Evolutionary conservation across 371 early-diverging fungal genomes (phyloP), one percentile per base, ranked within the genome.

Genomic region (Mucor irregularis): DNA sequence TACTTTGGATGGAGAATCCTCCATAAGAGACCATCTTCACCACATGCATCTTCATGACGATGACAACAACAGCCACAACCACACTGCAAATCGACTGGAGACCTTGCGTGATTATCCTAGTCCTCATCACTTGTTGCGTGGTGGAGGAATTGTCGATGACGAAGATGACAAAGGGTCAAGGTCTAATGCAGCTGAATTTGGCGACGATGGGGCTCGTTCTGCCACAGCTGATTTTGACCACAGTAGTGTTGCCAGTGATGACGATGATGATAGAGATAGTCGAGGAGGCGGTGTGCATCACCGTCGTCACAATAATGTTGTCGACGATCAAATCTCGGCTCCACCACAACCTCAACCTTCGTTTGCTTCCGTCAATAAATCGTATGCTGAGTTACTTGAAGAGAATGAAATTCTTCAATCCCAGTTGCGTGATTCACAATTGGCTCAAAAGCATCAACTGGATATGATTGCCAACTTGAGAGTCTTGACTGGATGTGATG

Each of bases 271-370:
- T 5, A 24, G 14, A n/a, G 53, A 42, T 42, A 14, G 14, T 38
- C 33, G 8, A 33, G n/a, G n/a, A n/a, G n/a, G n/a, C 33, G 33
- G 33, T 13, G 8, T 8, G 6, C 33, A 6, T 33, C 33, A 33
- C 13, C 33, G 33, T 54, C 4, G 31, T n/a, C n/a, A n/a, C n/a
- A n/a, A n/a, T 44, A 66, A 61, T 48, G 71, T 74, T 0, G 73
- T 78, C 8, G 73, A 70, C 46, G 79, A 79, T 49, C 68, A 69
- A 42, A 79, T 79, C 14, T 64, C 71, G 33, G 79, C 79, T 2
- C 79, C 79, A 10, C 76, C 79, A 9, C 79, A 79, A 56, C 79
- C 79, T 6, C 79, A 79, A 37, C 79, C 79, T 8, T 72, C 74
- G 40, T 74, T 79, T 64, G 79, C 68, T 16, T 61, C 71, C 8